These are phyloP conservation scores for Rhododendron henanense DNA, from an alignment of 148 eudicot species.

Conservation along the genomic window DNA sequence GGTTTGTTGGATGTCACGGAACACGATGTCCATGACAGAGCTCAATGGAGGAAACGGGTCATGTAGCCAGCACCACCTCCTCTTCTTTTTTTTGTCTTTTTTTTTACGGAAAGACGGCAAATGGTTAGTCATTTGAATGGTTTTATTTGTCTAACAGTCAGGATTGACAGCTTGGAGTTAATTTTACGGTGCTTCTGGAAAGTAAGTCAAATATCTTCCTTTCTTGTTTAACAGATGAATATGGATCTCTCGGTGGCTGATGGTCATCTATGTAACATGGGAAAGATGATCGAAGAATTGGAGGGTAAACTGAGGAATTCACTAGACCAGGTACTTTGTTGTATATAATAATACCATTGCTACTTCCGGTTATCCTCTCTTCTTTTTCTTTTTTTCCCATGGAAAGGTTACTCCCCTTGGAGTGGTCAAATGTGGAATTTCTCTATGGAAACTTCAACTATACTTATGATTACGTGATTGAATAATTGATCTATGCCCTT, in stretches of 20 bases:
- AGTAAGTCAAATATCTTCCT: not conserved
- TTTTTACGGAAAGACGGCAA: not conserved
- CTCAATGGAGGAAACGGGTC: not conserved
- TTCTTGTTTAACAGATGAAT: conserved; percentile 54
- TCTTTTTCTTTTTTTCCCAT: no score
- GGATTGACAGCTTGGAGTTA: not conserved
- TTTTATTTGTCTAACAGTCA: not conserved
- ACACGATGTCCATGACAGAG: not conserved
- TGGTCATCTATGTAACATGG: conserved; percentile 97
- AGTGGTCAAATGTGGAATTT: not conserved
- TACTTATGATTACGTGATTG: not conserved
- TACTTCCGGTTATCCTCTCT: not conserved
- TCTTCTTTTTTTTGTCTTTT: not conserved
- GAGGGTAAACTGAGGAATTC: conserved; percentile 93
- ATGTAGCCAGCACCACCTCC: not conserved
- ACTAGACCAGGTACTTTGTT: conserved; percentile 73
- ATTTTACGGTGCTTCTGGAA: not conserved
- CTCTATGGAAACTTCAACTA: not conserved
- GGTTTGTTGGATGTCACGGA: not conserved
- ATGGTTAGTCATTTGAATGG: not conserved
- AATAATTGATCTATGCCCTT: not conserved
- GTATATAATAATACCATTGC: not conserved
- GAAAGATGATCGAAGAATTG: conserved; percentile 97
- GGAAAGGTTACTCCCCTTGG: not conserved
- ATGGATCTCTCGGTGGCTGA: conserved; percentile 80